Base-by-base conservation (phyloP, 2,329 filamentous ascomycete species). In the Fusarium continuum region DNA sequence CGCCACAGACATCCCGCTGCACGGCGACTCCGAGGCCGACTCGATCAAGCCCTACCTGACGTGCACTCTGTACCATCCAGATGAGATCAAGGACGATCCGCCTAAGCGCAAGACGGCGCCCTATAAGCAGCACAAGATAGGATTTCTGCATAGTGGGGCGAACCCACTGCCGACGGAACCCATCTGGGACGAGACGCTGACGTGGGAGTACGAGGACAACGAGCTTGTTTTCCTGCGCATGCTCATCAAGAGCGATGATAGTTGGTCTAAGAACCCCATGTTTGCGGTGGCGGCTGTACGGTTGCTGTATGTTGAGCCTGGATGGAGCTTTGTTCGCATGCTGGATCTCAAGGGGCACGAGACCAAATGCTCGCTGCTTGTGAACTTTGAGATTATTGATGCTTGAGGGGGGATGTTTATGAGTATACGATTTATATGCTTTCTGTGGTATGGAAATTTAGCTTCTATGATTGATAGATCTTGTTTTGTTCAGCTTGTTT, bases 141-240 rank as follows among this genome's bases (percentile, higher is more conserved):
- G 82, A 1, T 82, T 88, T 52, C 72, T 88, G 43, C 85, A 88
- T 71, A 76, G 77, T 25, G 83, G 81, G 16, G 84, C 86, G 50
- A 88, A 86, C 59, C 84, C 87, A 3, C 81, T 82, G 0, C 72
- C 80, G 0, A 88, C 80, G 0, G 86, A 90, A 58, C 88, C 88
- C 0, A 45, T 91, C 8, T 91, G 87, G 87, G 82, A 90, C 63
- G 86, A 90, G 72, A 78, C 77, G 13, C 76, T 91, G 8, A 86
- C 88, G 68, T 91, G 88, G 88, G 85, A 88, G 58, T 90, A 85
- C 66, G 84, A 88, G 6, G 87, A 89, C 52, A 88, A 86, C 64
- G 88, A 90, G 71, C 70, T 91, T 41, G 82, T 83, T 0, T 91
- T 91, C 66, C 63, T 91, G 64, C 79, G 88, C 1, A 79, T 91